Conservation (phyloP, 1,139 yeast species). For the Ashbya aceris region DNA sequence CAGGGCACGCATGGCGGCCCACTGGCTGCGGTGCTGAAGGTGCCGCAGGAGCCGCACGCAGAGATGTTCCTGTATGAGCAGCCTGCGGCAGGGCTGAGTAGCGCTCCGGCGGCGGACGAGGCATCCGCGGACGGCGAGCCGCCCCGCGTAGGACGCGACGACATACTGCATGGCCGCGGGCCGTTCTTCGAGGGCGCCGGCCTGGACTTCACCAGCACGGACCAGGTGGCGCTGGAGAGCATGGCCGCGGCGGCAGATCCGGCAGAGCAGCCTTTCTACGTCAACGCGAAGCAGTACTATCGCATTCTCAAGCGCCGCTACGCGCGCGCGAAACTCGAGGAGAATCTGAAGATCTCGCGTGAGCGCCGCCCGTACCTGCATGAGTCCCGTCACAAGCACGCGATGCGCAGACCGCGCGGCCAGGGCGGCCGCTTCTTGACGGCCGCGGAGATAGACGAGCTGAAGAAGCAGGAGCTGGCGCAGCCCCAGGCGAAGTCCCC, state of each 20-base stretch:
- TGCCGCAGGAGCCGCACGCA: too few relatives aligned
- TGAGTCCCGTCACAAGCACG: conserved; percentile 96
- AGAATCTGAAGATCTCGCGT: conserved; percentile 74
- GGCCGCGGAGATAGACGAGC: conserved; percentile 84
- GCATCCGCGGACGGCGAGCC: neutral
- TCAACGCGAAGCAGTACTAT: conserved; percentile 95
- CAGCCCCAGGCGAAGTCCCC: too few relatives aligned
- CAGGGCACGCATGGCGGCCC: too few relatives aligned
- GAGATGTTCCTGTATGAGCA: neutral
- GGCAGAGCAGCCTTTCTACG: conserved; percentile 86
- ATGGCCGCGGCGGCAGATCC: conserved; percentile 6
- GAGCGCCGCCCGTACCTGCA: conserved; percentile 92
- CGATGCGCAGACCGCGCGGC: conserved; percentile 98
- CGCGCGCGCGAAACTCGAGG: conserved; percentile 91
- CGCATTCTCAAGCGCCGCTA: conserved; percentile 85
- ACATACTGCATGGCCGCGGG: neutral
- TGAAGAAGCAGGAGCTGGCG: conserved; percentile 41
- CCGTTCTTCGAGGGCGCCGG: conserved; percentile 2
- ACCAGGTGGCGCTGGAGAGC: conserved; percentile 5
- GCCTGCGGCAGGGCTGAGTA: neutral
- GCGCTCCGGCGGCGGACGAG: neutral
- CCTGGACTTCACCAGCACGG: conserved; percentile 5
- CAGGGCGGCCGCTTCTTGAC: conserved; percentile 96
- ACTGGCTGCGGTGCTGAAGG: too few relatives aligned
- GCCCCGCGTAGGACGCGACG: neutral